These are phyloP conservation scores for Wickerhamomyces bovis DNA, from an alignment of 805 yeast species.

Conservation along the genomic window DNA sequence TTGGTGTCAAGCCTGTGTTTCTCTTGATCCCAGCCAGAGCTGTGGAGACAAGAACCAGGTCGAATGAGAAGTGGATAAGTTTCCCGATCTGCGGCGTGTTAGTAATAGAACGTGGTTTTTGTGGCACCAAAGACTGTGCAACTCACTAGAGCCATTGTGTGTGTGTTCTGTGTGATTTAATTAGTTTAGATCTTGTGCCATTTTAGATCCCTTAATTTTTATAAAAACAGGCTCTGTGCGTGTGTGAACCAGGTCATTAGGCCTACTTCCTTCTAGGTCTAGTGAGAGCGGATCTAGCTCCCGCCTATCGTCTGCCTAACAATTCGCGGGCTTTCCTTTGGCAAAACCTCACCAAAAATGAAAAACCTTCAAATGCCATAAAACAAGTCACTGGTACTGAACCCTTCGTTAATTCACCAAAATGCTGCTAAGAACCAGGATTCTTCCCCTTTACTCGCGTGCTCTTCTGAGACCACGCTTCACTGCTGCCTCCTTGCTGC, in stretches of 20 bases:
- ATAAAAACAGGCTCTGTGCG: not conserved
- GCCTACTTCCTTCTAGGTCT: not conserved
- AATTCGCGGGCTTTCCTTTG: not conserved
- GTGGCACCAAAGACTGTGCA: not conserved
- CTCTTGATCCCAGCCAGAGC: constrained; percentile 68
- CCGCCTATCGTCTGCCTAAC: too few species aligned
- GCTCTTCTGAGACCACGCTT: not conserved
- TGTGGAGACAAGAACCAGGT: constrained; percentile 57
- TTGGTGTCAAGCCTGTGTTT: constrained; percentile 62
- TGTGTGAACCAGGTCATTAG: not conserved
- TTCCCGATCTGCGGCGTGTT: constrained; percentile 37
- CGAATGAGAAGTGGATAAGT: constrained; percentile 51
- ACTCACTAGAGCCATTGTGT: constrained; percentile 5
- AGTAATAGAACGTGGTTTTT: not conserved
- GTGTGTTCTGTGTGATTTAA: not conserved
- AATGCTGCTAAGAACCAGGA: not conserved
- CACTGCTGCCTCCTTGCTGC: not conserved
- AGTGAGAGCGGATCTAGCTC: too few species aligned
- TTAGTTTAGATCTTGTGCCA: too few species aligned
- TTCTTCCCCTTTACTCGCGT: not conserved
- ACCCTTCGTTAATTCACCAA: too few species aligned
- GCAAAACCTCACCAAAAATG: not conserved
- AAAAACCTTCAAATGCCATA: not conserved
- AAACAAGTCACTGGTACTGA: too few species aligned
- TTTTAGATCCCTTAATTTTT: too few species aligned